These are phyloP conservation scores for Colletotrichum gigasporum DNA, from an alignment of 2,329 filamentous ascomycete genomes.

Conservation along the genomic window DNA sequence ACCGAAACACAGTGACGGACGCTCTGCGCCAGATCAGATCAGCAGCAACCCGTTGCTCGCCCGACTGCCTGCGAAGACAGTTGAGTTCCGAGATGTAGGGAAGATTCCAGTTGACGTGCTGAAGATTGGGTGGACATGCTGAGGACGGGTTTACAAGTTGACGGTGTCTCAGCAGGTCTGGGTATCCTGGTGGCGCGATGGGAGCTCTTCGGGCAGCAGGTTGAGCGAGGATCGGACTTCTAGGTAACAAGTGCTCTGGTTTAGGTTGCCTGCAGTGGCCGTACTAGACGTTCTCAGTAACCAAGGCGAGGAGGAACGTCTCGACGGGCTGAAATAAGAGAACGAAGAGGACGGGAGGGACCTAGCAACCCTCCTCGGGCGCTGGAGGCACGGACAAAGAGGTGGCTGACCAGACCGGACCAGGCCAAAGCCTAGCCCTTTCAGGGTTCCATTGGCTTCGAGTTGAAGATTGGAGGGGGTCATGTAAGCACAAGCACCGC, in stretches of 20 bases:
- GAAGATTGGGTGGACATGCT: not conserved
- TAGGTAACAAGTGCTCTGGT: too few species aligned
- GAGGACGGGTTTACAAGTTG: not conserved
- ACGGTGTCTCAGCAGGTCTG: not conserved
- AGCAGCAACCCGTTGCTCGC: not conserved
- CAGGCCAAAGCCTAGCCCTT: constrained; percentile 4
- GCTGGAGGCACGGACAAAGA: constrained; percentile 11
- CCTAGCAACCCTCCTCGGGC: too few species aligned
- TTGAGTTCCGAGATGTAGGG: not conserved
- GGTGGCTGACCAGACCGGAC: constrained; percentile 16
- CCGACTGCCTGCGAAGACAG: not conserved
- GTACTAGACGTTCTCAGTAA: too few species aligned
- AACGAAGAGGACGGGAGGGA: constrained; percentile 4
- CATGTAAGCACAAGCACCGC: not conserved
- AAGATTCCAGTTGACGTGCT: constrained; percentile 2
- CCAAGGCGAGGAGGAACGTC: too few species aligned
- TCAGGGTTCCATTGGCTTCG: constrained; percentile 2
- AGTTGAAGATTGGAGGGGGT: constrained; percentile 3
- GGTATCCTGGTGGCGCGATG: not conserved
- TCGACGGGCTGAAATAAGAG: not conserved
- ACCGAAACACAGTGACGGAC: constrained; percentile 12
- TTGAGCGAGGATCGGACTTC: too few species aligned
- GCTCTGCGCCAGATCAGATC: not conserved
- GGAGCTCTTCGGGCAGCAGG: not conserved
- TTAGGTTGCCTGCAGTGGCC: too few species aligned